Base-by-base conservation (phyloP, 1,284 basidiomycete genomes). In the Puccinia hordei region DNA sequence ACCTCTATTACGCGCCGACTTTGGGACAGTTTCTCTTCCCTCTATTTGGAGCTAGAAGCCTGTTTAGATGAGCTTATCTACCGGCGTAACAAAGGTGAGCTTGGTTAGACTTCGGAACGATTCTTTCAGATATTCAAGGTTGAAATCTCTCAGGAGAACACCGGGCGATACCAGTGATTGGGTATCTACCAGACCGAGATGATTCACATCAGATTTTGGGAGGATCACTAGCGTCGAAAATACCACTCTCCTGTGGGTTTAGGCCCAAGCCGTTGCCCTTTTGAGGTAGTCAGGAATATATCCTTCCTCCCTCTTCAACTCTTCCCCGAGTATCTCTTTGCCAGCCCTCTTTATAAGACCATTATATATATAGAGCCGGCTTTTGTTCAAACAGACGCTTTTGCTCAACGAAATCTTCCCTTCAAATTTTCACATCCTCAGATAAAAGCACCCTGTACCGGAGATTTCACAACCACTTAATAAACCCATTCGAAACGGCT, bases 81-180 rank as follows among this genome's bases (percentile, higher is more conserved):
- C 51, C 49, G 46, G 15, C 44, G n/a, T n/a, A 66, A 46, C 63
- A 24, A 19, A 71, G 27, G 68, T 71, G 33, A 53, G 68, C 12
- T 33, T 71, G 27, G 27, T n/a, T 53, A 46, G 27, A 19, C 30
- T 35, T 71, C 51, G 49, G 27, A 71, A 44, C 38, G 35, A 71
- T 71, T 71, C 49, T 71, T 49, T 53, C 41, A 71, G 49, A 71
- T 71, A 19, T 71, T 71, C 68, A 71, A 71, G 68, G 30, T 71
- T 71, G 51, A 71, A 71, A 33, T 71, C 68, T 71, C 51, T 53
- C 46, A 71, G 68, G 51, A 71, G 51, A 71, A 66, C 63, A 33
- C 44, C 68, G n/a, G 68, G 63, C 63, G 19, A 66, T 66, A 22
- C n/a, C 41, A 71, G 68, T 71, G 46, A 51, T 71, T 71, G 68